Percentiles rank a stretch among this genome's conserved stretches.
These are phyloP conservation scores for Clarireedia hainanense DNA, from an alignment of 2,329 filamentous ascomycete genomes.

Conservation along the genomic window DNA sequence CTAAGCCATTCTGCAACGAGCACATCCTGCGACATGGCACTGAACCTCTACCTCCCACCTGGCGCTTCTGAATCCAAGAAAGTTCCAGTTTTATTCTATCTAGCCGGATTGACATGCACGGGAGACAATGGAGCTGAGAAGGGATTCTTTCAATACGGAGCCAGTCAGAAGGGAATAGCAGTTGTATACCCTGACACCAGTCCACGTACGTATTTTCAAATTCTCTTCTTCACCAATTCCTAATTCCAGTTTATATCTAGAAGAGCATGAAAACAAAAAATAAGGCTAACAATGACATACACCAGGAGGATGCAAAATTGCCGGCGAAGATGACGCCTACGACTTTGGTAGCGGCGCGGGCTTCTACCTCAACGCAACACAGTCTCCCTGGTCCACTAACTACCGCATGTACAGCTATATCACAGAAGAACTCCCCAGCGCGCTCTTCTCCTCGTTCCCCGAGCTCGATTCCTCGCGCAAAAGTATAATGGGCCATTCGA, in stretches of 20 bases:
- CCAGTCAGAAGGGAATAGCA: slow-evolving; percentile 76
- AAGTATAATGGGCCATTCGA: slow-evolving; percentile 87
- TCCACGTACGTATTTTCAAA: slow-evolving; percentile 51
- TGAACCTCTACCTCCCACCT: slow-evolving; percentile 87
- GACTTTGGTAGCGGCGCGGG: slow-evolving; percentile 90
- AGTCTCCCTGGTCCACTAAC: slow-evolving; percentile 62
- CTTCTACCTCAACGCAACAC: slow-evolving; percentile 88
- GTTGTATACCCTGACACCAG: slow-evolving; percentile 93
- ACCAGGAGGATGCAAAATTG: slow-evolving; percentile 63
- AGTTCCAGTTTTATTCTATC: slow-evolving; percentile 82
- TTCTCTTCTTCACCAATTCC: not conserved
- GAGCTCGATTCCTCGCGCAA: slow-evolving; percentile 64
- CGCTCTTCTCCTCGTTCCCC: slow-evolving; percentile 65
- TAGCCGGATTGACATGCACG: slow-evolving; percentile 91
- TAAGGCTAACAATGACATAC: not conserved
- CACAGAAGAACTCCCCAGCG: slow-evolving; percentile 72
- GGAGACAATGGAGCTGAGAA: slow-evolving; percentile 77
- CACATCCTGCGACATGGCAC: slow-evolving; percentile 81
- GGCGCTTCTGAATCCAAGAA: slow-evolving; percentile 48
- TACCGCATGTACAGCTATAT: slow-evolving; percentile 97
- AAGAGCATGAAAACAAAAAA: not conserved
- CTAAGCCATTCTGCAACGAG: slow-evolving; percentile 74
- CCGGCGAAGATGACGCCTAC: slow-evolving; percentile 78
- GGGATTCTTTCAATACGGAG: slow-evolving; percentile 85
- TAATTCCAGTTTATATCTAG: not conserved